Evolutionary conservation across 1,139 yeast genomes (phyloP), one percentile per base, ranked within the genome.

Genomic region (Magnusiomyces sp.): DNA sequence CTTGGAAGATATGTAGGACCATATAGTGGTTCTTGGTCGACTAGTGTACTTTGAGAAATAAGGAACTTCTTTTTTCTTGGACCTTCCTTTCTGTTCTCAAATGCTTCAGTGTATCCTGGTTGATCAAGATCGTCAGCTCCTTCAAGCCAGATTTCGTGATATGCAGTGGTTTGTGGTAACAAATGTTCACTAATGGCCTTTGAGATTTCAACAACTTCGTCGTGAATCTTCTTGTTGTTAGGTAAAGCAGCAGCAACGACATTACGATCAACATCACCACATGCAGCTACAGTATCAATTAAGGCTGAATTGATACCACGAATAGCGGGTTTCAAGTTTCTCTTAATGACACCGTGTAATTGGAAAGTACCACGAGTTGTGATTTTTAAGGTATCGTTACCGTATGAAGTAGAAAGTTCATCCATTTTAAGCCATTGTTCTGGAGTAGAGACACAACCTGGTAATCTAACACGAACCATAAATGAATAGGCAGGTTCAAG

Each of bases 291-390:
- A 13, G 97, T 90, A 65, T 92, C 97, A 81, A 92, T 77, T 61
- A 90, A 76, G 11, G 83, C 84, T 23, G 95, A 73, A 67, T 90
- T 90, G 83, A 92, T 89, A 47, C 94, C 95, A 72, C 95, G 83
- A 58, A 92, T 87, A 1, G 95, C 83, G 17, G 94, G 89, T 69
- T 88, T 89, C 67, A 92, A 75, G 62, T 90, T 77, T 66, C 83
- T 90, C 71, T 92, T 92, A 52, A 92, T 87, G 54, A 92, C 81
- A 67, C 98, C 97, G 62, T 92, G 98, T 56, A 90, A 75, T 74
- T 92, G 98, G 80, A 84, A 89, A 13, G 98, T 92, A 43, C 97
- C 97, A 73, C 98, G 85, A 17, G 97, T 92, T 45, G 97, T 90
- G 61, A 92, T 76, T 72, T 92, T 92, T 68, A 92, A 76, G 16